A percentile compares a stretch with the other conserved stretches of the same genome.
Evolutionary conservation across 1,139 yeast species (phyloP).

Genomic region (Arxiozyma heterogenica): DNA sequence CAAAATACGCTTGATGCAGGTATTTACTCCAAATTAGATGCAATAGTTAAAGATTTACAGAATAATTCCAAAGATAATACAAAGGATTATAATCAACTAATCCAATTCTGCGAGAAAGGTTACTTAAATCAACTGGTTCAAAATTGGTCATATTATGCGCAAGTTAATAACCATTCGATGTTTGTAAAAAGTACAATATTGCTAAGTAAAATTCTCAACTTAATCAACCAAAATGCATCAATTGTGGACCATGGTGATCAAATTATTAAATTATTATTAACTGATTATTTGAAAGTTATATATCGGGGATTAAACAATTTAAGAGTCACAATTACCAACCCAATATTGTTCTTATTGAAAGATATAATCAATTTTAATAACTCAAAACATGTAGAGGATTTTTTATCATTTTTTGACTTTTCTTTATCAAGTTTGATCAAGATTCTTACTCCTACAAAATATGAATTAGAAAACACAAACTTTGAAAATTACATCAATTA

Average conservation of each 20-base stretch:
- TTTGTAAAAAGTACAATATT: slow-evolving; percentile 38
- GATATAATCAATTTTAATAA: slow-evolving; percentile 43
- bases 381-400: slow-evolving; percentile 45
- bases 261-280: slow-evolving; percentile 45
- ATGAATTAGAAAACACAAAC: slow-evolving; percentile 35
- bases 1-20: slow-evolving; percentile 3
- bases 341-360: slow-evolving; percentile 48
- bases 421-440: slow-evolving; percentile 53
- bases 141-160: slow-evolving; percentile 56
- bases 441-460: slow-evolving; percentile 46
- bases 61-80: not conserved
- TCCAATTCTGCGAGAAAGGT: slow-evolving; percentile 31
- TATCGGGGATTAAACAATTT: slow-evolving; percentile 58
- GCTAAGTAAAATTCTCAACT: slow-evolving; percentile 16
- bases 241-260: slow-evolving; percentile 30
- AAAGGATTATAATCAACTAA: slow-evolving; percentile 23
- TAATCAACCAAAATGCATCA: slow-evolving; percentile 18
- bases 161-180: slow-evolving; percentile 50
- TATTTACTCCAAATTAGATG: not conserved
- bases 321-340: slow-evolving; percentile 52
- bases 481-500: slow-evolving; percentile 11
- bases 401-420: slow-evolving; percentile 61
- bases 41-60: slow-evolving; percentile 13
- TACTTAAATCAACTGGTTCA: slow-evolving; percentile 36
- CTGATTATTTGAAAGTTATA: slow-evolving; percentile 50